Conservation (phyloP, 2,329 filamentous ascomycete genomes). For the Septoria petroselini region DNA sequence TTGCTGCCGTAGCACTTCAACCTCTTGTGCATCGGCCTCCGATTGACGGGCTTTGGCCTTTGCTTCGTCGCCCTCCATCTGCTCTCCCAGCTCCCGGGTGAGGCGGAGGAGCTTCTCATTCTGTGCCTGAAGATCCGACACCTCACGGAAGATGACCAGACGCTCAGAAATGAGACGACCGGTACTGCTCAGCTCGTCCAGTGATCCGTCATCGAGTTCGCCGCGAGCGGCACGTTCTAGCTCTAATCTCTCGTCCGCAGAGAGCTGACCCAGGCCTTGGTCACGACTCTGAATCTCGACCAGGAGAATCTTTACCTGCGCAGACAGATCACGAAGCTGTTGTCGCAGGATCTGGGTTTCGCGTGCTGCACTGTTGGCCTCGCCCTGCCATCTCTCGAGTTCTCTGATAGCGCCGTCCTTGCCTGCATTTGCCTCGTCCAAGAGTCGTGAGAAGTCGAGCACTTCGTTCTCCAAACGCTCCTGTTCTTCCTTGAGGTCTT, state of each 20-base stretch:
- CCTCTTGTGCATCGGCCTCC: slow-evolving; percentile 58
- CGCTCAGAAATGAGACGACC: slow-evolving; percentile 86
- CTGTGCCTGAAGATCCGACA: slow-evolving; percentile 80
- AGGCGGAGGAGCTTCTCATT: slow-evolving; percentile 81
- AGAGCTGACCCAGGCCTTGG: slow-evolving; percentile 70
- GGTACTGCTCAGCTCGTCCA: slow-evolving; percentile 76
- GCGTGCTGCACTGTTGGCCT: slow-evolving; percentile 58
- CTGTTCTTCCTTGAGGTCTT: slow-evolving; percentile 79
- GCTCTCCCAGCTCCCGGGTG: slow-evolving; percentile 77
- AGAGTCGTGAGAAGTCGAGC: slow-evolving; percentile 70
- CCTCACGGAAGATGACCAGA: slow-evolving; percentile 83
- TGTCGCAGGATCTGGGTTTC: slow-evolving; percentile 79
- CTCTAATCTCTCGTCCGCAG: slow-evolving; percentile 67
- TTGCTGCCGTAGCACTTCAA: slow-evolving; percentile 69
- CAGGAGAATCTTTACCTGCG: slow-evolving; percentile 84
- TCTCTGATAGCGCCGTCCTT: slow-evolving; percentile 76
- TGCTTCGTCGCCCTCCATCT: slow-evolving; percentile 89
- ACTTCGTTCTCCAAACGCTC: slow-evolving; percentile 77
- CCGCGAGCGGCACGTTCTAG: slow-evolving; percentile 75
- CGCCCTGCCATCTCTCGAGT: slow-evolving; percentile 72
- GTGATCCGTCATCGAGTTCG: slow-evolving; percentile 66
- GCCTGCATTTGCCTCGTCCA: slow-evolving; percentile 77
- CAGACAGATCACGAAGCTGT: slow-evolving; percentile 83
- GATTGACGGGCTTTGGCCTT: slow-evolving; percentile 56
- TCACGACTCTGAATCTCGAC: slow-evolving; percentile 82